Evolutionary conservation across 495 filamentous ascomycete species (phyloP), one percentile per base, ranked within the genome.

Genomic region (Aspergillus bridgeri): DNA sequence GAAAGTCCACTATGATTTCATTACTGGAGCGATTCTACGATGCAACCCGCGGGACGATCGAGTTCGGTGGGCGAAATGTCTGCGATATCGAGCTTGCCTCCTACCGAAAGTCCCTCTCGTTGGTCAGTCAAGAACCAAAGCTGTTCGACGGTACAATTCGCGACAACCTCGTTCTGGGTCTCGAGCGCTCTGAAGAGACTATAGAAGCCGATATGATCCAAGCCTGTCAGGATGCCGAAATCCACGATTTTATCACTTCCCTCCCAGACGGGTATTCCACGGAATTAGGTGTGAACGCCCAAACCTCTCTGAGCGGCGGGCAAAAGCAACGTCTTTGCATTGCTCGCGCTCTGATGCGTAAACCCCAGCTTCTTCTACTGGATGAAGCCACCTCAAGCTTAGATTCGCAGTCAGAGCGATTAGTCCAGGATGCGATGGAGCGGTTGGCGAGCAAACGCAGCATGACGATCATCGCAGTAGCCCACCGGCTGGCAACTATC

Each of bases 371-470:
- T 21, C 68, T 91, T 51, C 68, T 92, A 11, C 73, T 92, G 0
- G 88, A 92, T 60, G 88, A 92, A 73, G 86, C 88, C 6, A 92
- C 88, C 2, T 81, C 76, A 3, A 81, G 81, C 42, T 73, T 90
- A 19, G 88, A 92, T 59, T 82, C 84, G 17, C 80, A 87, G 67
- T 81, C 79, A 19, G 88, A 90, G 72, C 80, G 79, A 60, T 65
- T 86, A 13, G 84, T 91, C 2, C 86, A 90, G 67, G 69, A 68
- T 8, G 85, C 87, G 0, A 77, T 90, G 58, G 84, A 87, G 53
- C 56, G 75, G n/a, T 79, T 85, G 6, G 69, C 79, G 4, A 75
- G 74, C 53, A 79, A 76, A 21, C 53, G 66, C 13, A 69, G 64
- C 43, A 69, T 87, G 54, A 91, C 85, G 0, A 87, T 84, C 21